Evolutionary conservation across 225 moss, liverwort and hornwort genomes (phyloP).

Genomic region (Lunularia cruciata): DNA sequence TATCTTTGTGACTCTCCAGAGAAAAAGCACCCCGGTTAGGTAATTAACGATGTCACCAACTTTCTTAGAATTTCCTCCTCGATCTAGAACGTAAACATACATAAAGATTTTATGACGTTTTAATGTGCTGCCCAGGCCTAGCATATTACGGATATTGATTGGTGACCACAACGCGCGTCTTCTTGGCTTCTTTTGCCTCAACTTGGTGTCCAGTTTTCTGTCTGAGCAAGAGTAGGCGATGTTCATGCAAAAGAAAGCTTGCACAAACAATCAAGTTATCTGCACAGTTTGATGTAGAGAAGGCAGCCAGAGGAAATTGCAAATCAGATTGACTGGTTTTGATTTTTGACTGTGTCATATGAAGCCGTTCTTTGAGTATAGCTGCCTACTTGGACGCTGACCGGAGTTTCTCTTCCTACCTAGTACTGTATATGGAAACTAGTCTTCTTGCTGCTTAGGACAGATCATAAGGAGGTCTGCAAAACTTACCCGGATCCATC

Average conservation of each 20-base stretch:
- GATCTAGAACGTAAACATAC: no score
- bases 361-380: no score
- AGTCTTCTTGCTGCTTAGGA: neutral
- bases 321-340: neutral
- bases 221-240: slow-evolving; percentile 12
- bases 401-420: no score
- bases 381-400: no score
- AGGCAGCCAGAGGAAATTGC: neutral
- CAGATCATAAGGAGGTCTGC: neutral
- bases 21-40: no score
- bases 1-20: no score
- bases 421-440: neutral
- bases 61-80: no score
- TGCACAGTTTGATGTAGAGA: neutral
- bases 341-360: no score
- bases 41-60: no score
- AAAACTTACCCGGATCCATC: slow-evolving; percentile 53
- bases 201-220: slow-evolving; percentile 4
- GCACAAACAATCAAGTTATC: slow-evolving; percentile 13
- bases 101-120: neutral
- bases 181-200: slow-evolving; percentile 15
- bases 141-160: slow-evolving; percentile 21
- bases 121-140: slow-evolving; percentile 9
- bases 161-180: neutral
- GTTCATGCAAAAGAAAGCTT: slow-evolving; percentile 16